Percentiles rank a stretch among this genome's conserved stretches.
Evolutionary conservation across 2,329 filamentous ascomycete genomes (phyloP).

Genomic region (Emmonsiellopsis sp.): DNA sequence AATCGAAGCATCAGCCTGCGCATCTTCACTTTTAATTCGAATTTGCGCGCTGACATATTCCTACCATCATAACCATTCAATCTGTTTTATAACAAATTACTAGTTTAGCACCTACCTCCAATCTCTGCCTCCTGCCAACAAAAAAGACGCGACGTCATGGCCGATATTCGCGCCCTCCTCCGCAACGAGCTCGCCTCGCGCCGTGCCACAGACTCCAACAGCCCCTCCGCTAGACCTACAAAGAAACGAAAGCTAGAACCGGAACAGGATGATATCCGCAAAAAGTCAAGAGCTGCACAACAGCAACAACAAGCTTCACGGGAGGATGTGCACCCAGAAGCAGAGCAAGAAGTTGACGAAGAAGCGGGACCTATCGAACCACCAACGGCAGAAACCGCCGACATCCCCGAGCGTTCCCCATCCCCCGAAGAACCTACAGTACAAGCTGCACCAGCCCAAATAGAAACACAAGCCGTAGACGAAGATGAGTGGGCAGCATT

Average conservation of each 20-base stretch:
- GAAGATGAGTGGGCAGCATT: conserved; percentile 83
- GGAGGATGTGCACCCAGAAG: conserved; percentile 15
- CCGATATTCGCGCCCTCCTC: conserved; percentile 70
- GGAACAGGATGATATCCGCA: conserved; percentile 30
- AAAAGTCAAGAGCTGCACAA: conserved; percentile 33
- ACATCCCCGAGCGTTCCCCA: background rate
- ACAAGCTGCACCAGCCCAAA: background rate
- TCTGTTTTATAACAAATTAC: background rate
- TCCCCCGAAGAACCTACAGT: background rate
- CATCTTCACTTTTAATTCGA: background rate
- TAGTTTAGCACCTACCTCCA: background rate
- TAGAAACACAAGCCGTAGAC: conserved; percentile 40
- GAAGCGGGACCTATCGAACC: background rate
- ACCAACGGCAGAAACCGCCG: conserved; percentile 7
- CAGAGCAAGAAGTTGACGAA: background rate
- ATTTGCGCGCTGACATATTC: too few relatives aligned
- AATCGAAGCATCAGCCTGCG: background rate
- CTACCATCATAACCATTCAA: too few relatives aligned
- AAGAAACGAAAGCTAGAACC: conserved; percentile 48
- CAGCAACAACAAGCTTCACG: conserved; percentile 22
- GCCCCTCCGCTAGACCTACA: conserved; percentile 24
- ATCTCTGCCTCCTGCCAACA: background rate
- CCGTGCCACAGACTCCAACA: conserved; percentile 58
- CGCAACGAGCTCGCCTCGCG: conserved; percentile 67
- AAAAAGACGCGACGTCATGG: conserved; percentile 41